These are phyloP conservation scores for Phanerodontia chrysosporium DNA, from an alignment of 768 basidiomycete species.

Conservation along the genomic window DNA sequence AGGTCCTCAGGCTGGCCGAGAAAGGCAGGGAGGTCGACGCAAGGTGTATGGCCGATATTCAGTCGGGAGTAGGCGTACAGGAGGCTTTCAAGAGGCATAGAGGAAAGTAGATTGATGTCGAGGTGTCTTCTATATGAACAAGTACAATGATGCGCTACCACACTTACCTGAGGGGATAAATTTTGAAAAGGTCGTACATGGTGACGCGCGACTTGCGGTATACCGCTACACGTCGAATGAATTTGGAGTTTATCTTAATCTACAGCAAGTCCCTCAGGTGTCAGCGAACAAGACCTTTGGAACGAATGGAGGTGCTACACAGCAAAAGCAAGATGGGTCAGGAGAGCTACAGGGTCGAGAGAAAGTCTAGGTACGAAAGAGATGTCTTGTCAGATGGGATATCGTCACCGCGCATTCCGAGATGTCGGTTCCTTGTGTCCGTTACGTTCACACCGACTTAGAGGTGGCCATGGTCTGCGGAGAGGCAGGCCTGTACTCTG, in stretches of 20 bases:
- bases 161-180: too few species aligned
- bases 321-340: neutral
- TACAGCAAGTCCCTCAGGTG: neutral
- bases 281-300: neutral
- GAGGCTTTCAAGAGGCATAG: constrained; percentile 77
- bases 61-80: constrained; percentile 66
- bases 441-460: neutral
- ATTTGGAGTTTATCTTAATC: neutral
- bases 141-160: too few species aligned
- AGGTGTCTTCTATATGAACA: too few species aligned
- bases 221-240: neutral
- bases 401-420: neutral
- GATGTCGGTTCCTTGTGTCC: neutral
- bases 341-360: neutral
- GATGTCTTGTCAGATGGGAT: neutral
- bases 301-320: neutral
- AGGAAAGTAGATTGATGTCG: constrained; percentile 34
- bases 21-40: constrained; percentile 64
- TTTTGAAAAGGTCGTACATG: too few species aligned
- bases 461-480: neutral
- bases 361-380: neutral
- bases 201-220: neutral
- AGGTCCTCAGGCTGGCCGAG: constrained; percentile 56
- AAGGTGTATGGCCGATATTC: constrained; percentile 70
- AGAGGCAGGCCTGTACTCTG: neutral